Evolutionary conservation across 2,329 filamentous ascomycete genomes (phyloP).

Genomic region (Neurospora sp.): DNA sequence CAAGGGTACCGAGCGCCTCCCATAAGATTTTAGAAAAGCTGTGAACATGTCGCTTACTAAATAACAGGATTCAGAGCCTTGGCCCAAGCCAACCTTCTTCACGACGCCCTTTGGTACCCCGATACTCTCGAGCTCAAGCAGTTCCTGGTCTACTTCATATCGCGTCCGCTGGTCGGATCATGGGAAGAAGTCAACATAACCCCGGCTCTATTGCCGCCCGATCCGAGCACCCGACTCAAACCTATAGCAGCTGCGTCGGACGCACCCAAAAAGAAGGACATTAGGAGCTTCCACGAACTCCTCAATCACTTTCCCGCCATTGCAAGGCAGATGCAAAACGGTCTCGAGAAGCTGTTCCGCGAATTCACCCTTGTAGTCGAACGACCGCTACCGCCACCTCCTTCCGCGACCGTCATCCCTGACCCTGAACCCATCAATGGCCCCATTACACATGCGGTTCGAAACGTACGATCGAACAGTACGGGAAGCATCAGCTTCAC

Average conservation of each 20-base stretch:
- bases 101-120: constrained; percentile 79
- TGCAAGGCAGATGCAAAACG: constrained; percentile 87
- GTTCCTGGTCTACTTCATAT: constrained; percentile 97
- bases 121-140: constrained; percentile 81
- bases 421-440: constrained; percentile 45
- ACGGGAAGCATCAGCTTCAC: constrained; percentile 19
- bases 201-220: constrained; percentile 48
- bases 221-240: constrained; percentile 23
- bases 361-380: constrained; percentile 83
- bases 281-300: constrained; percentile 82
- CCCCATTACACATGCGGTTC: constrained; percentile 44
- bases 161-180: constrained; percentile 71
- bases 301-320: constrained; percentile 92
- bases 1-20: constrained; percentile 53
- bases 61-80: constrained; percentile 74
- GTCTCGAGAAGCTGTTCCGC: constrained; percentile 77
- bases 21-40: no score
- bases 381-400: constrained; percentile 70
- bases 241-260: constrained; percentile 19
- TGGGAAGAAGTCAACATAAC: constrained; percentile 67
- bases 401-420: constrained; percentile 48
- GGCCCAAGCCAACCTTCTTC: constrained; percentile 77
- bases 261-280: constrained; percentile 70
- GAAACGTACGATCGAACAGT: constrained; percentile 44
- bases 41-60: background rate